Evolutionary conservation across 805 yeast genomes (phyloP), one percentile per base, ranked within the genome.

Genomic region (Priceomyces haplophilus): DNA sequence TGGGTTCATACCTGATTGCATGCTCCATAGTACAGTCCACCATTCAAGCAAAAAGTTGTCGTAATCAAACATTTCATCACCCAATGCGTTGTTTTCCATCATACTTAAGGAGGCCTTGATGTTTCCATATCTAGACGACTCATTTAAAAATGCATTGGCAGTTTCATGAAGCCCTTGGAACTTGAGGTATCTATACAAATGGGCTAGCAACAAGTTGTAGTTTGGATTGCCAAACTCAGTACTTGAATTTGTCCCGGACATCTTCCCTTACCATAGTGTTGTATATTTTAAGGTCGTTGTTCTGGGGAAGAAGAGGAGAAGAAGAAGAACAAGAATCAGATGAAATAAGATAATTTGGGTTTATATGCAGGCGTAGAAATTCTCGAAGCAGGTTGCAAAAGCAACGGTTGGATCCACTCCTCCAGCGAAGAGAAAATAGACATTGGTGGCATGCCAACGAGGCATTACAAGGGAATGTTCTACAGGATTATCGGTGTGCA

Each of bases 31-130:
- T 7, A 72, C 58, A 39, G 71, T 67, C 80, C 82, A 79, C 83
- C 83, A 79, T 48, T 79, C 82, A 37, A 73, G 55, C 11, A 79
- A 54, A 46, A 76, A 76, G 0, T 79, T 67, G 16, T 75, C 78
- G 13, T 21, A 20, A 18, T 34, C 20, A 12, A 21, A 34, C 38
- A 21, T 18, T 7, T 34, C 13, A 7, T 34, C 20, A 6, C 16
- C 38, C n/a, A 34, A 19, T 4, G 17, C 20, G 11, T 34, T 19
- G n/a, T 21, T 13, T 11, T 34, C 27, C 24, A 21, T 15, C 38
- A 20, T 19, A 13, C 12, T 12, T 13, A 34, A 13, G 10, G 29
- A 13, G 12, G 38, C 18, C 8, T 34, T 21, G 6, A 21, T 21
- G 20, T 34, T 19, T 5, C 27, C 38, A 19, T 12, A 11, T 16